Conservation (phyloP, 2,329 filamentous ascomycete genomes). For the Blastomyces gilchristii region DNA sequence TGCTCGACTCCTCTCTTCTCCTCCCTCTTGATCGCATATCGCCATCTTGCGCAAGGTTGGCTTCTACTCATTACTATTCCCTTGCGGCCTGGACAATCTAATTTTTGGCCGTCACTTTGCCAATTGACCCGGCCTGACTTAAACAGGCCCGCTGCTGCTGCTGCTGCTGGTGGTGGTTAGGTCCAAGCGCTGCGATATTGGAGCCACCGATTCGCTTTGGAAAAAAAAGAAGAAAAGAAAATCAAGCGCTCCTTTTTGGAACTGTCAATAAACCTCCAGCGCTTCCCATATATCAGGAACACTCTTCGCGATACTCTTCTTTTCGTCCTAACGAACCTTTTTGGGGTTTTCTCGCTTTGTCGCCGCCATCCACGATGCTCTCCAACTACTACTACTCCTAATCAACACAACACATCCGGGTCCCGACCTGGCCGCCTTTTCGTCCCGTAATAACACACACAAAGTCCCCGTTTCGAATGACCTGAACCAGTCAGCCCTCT, state of each 20-base stretch:
- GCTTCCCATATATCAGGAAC: not conserved
- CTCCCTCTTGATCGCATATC: not conserved
- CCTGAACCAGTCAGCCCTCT: not conserved
- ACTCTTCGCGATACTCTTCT: too few species aligned
- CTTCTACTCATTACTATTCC: not conserved
- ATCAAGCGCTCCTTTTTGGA: slow-evolving; percentile 1
- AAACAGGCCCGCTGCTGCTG: not conserved
- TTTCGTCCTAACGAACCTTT: not conserved
- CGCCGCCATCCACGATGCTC: not conserved
- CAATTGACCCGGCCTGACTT: not conserved
- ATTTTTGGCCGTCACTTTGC: not conserved
- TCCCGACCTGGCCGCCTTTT: not conserved
- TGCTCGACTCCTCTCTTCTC: not conserved
- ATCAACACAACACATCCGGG: not conserved
- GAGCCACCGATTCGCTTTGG: not conserved
- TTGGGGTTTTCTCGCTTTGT: not conserved
- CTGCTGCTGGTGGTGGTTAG: too few species aligned
- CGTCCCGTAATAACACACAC: not conserved
- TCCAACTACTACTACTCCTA: not conserved
- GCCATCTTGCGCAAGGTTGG: not conserved
- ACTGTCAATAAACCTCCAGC: not conserved
- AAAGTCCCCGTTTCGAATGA: not conserved
- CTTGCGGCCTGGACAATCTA: not conserved
- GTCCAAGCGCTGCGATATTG: not conserved
- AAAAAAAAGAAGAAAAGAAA: not conserved